Percentiles rank a stretch among this genome's conserved stretches.
phyloP scores from a whole-genome alignment of 1,139 yeast genomes.

The Pichia sp. region DNA sequence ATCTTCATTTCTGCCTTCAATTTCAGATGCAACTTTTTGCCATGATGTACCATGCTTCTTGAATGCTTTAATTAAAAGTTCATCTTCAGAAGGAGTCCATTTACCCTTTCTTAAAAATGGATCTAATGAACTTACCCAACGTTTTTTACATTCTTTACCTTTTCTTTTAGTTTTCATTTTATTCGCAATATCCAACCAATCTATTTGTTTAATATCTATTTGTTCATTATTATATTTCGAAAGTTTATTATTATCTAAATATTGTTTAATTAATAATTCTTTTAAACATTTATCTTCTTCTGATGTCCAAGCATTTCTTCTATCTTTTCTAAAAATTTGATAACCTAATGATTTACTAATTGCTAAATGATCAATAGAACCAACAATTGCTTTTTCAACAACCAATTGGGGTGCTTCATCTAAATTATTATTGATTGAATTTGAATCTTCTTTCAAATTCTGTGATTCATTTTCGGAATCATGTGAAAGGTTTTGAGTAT shows the following conservation, averaged over 20 bases:
- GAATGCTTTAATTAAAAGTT: slow-evolving; percentile 54
- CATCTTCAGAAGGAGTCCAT: slow-evolving; percentile 87
- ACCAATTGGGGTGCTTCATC: slow-evolving; percentile 6
- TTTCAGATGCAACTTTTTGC: slow-evolving; percentile 73
- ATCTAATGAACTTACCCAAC: slow-evolving; percentile 78
- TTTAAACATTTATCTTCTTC: slow-evolving; percentile 53
- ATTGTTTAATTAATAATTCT: slow-evolving; percentile 31
- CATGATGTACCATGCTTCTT: slow-evolving; percentile 71
- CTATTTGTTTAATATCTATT: slow-evolving; percentile 36
- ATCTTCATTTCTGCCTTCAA: slow-evolving; percentile 85
- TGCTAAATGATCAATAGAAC: slow-evolving; percentile 55
- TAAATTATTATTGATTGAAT: not conserved
- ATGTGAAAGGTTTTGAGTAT: not conserved
- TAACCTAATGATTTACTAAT: slow-evolving; percentile 71
- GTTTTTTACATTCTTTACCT: slow-evolving; percentile 62
- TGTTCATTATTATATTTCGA: slow-evolving; percentile 21
- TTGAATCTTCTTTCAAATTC: not conserved
- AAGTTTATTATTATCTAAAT: slow-evolving; percentile 12
- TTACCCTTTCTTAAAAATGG: slow-evolving; percentile 77
- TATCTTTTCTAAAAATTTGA: slow-evolving; percentile 58
- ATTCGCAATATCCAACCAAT: slow-evolving; percentile 68
- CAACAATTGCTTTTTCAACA: slow-evolving; percentile 25
- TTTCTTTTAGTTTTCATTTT: slow-evolving; percentile 40
- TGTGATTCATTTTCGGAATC: not conserved
- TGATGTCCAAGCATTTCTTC: slow-evolving; percentile 62